Evolutionary conservation across 148 eudicot genomes (phyloP).

Genomic region (Pouteria glomerata): DNA sequence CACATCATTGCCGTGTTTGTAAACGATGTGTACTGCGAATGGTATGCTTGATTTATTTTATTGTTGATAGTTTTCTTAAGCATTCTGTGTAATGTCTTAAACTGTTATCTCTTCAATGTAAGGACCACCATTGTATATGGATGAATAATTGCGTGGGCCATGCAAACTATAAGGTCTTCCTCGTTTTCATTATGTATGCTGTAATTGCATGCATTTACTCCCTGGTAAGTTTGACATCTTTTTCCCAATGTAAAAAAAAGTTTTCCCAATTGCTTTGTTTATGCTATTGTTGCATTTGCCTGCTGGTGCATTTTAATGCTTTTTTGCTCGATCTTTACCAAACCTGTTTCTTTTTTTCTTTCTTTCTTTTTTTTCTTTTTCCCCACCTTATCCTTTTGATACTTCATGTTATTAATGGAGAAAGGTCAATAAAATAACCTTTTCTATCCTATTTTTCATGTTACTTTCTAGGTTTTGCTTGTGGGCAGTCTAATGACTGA

Average conservation of each 20-base stretch:
- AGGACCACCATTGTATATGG: conserved; percentile 99
- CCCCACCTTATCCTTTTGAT: neutral
- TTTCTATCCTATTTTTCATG: neutral
- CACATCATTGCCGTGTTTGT: conserved; percentile 97
- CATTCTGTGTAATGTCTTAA: conserved; percentile 23
- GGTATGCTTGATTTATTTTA: conserved; percentile 44
- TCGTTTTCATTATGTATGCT: conserved; percentile 75
- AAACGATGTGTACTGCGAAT: conserved; percentile 86
- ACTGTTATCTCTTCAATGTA: conserved; percentile 34
- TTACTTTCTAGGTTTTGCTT: conserved; percentile 59
- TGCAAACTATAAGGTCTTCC: conserved; percentile 89
- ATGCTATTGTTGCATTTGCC: neutral
- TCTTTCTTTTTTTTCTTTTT: too few relatives aligned
- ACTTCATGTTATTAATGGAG: neutral
- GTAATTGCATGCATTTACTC: conserved; percentile 81
- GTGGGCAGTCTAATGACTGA: conserved; percentile 70
- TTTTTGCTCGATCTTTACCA: neutral
- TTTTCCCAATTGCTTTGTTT: neutral
- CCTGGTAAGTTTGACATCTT: conserved; percentile 47
- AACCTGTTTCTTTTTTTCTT: conserved; percentile 1
- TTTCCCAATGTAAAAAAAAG: neutral
- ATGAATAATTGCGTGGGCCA: conserved; percentile 97
- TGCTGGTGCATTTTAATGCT: neutral
- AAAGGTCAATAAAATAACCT: conserved; percentile 1
- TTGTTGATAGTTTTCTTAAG: conserved; percentile 11